Conservation (phyloP, 169 alveolate species). For the Plasmodium yoelii region DNA sequence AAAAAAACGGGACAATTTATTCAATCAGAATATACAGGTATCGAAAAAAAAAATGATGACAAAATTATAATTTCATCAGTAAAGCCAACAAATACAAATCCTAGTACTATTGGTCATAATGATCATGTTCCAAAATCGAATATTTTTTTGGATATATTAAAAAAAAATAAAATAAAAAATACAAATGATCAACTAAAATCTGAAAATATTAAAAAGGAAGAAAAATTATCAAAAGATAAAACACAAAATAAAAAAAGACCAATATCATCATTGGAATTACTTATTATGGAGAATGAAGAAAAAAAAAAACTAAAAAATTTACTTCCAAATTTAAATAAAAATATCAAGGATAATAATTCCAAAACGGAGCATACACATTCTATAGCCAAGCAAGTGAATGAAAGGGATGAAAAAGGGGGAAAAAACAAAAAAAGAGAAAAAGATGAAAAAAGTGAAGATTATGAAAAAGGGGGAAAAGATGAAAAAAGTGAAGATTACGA, state of each 20-base stretch:
- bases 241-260: conserved; percentile 41
- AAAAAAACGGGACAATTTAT: conserved; percentile 64
- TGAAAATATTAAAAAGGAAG: background rate
- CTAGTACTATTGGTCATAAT: background rate
- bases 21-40: conserved; percentile 63
- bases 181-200: background rate
- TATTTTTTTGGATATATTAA: conserved; percentile 7
- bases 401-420: background rate
- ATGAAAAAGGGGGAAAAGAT: background rate
- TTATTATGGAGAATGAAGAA: conserved; percentile 64
- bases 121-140: conserved; percentile 13
- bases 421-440: too few species aligned
- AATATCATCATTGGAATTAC: conserved; percentile 39
- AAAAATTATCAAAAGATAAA: background rate
- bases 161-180: conserved; percentile 7
- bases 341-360: background rate
- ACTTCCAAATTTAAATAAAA: background rate
- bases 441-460: background rate
- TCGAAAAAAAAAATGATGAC: conserved; percentile 42
- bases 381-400: background rate
- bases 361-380: background rate
- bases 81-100: background rate
- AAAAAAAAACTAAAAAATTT: conserved; percentile 31
- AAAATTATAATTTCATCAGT: conserved; percentile 62
- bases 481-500: background rate